Evolutionary conservation across 192 early-diverging fungal genomes (phyloP).

Genomic region (Lunasporangiospora selenospora): DNA sequence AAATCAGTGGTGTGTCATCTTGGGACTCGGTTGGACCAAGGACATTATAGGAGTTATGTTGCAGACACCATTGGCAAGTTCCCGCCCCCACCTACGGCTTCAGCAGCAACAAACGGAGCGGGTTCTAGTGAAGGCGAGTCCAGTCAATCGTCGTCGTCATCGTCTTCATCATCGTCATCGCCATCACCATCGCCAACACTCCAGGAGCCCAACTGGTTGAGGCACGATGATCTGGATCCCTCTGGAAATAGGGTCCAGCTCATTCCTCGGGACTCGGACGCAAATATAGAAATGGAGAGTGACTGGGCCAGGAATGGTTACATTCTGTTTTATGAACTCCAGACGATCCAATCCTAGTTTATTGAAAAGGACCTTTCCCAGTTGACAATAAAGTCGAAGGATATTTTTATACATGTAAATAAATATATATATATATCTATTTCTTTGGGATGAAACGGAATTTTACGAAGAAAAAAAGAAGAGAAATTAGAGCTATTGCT

Average conservation of each 20-base stretch:
- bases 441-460: no score
- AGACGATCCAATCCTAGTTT: constrained; percentile 33
- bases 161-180: neutral
- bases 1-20: constrained; percentile 65
- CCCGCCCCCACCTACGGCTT: no score
- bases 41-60: constrained; percentile 63
- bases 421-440: no score
- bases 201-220: constrained; percentile 52
- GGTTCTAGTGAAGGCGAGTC: no score
- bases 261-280: constrained; percentile 18
- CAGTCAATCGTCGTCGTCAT: no score
- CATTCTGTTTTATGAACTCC: constrained; percentile 70
- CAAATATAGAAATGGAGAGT: constrained; percentile 41
- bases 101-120: no score
- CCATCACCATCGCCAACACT: constrained; percentile 14
- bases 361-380: constrained; percentile 4
- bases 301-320: constrained; percentile 61
- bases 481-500: no score
- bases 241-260: constrained; percentile 54
- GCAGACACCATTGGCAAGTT: constrained; percentile 23
- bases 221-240: constrained; percentile 68
- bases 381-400: no score
- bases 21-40: constrained; percentile 50
- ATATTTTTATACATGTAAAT: no score
- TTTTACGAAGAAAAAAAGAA: no score